Evolutionary conservation across 2,329 filamentous ascomycete genomes (phyloP), one percentile per base, ranked within the genome.

Genomic region (Alternaria longipes): DNA sequence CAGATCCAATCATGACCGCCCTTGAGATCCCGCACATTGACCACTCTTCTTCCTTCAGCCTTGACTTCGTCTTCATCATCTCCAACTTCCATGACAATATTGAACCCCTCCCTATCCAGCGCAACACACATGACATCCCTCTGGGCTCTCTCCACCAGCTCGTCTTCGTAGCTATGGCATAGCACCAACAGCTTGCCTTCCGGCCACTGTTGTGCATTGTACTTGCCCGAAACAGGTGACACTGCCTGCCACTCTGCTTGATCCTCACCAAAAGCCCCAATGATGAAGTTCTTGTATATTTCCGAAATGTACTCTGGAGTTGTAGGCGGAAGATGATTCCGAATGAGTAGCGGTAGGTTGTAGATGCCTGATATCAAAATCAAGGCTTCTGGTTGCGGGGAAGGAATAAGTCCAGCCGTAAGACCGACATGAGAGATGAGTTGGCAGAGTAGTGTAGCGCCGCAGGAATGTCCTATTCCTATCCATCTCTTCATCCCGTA

Each of bases 331-430:
- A 66, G 61, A 42, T 85, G 82, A 47, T 82, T 80, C 8, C 70
- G 59, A 1, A 85, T 74, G 20, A 92, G 76, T 0, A 82, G 83
- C 8, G 81, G 81, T 9, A 93, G 76, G 70, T 90, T 86, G 75
- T 91, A 92, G 22, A 93, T 86, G 1, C 90, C 90, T 56, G 86
- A 85, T 20, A 91, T 77, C 34, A 88, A 85, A 5, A 91, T 73
- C n/a, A 91, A 77, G 4, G 84, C 85, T 3, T 79, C 70, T 0
- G 62, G 66, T 1, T 56, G 58, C 16, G 46, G 46, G n/a, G 30
- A 7, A 3, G 46, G 30, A 7, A 18, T 3, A 1, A 50, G 32
- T 16, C 38, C 30, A 11, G 46, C 30, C 4, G 46, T 38, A 1
- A 70, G 50, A 2, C 69, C 71, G 8, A 73, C 18, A 41, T 12